phyloP scores from a whole-genome alignment of 495 filamentous ascomycete species.

The Bacidia gigantensis region DNA sequence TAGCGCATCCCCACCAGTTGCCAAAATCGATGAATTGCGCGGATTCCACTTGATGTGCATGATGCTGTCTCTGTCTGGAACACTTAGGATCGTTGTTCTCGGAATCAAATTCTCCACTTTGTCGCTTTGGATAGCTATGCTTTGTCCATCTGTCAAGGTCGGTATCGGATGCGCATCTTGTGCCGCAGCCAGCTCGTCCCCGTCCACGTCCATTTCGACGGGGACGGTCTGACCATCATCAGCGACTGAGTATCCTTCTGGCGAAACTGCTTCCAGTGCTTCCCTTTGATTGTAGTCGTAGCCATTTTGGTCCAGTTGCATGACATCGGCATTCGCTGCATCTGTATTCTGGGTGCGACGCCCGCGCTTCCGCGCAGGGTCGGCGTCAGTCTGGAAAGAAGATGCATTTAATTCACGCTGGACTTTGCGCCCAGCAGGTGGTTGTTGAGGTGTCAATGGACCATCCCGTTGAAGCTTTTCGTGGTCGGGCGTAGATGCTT shows the following conservation, averaged over 20 bases:
- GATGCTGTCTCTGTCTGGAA: slow-evolving; percentile 49
- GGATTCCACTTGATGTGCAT: slow-evolving; percentile 68
- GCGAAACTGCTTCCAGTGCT: slow-evolving; percentile 25
- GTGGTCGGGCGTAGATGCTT: not conserved
- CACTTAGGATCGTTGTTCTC: slow-evolving; percentile 49
- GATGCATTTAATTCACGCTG: not conserved
- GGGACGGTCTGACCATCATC: slow-evolving; percentile 6
- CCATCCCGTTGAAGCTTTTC: not conserved
- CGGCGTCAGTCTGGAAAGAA: slow-evolving; percentile 12
- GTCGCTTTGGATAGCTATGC: slow-evolving; percentile 61
- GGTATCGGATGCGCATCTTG: slow-evolving; percentile 41
- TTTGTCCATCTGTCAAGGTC: slow-evolving; percentile 48
- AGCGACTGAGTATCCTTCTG: slow-evolving; percentile 32
- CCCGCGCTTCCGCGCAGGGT: slow-evolving; percentile 23
- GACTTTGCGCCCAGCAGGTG: slow-evolving; percentile 19
- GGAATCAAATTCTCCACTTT: slow-evolving; percentile 46
- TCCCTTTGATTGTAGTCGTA: slow-evolving; percentile 12
- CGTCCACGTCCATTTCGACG: slow-evolving; percentile 46
- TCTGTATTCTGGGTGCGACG: slow-evolving; percentile 29
- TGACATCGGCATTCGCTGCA: slow-evolving; percentile 21
- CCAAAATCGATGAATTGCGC: slow-evolving; percentile 56
- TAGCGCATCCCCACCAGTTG: slow-evolving; percentile 63
- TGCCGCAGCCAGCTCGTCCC: slow-evolving; percentile 28
- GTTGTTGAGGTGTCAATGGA: slow-evolving; percentile 1
- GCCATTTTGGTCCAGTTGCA: slow-evolving; percentile 17